phyloP scores from a whole-genome alignment of 192 early-diverging fungal genomes.

The Podila epicladia region DNA sequence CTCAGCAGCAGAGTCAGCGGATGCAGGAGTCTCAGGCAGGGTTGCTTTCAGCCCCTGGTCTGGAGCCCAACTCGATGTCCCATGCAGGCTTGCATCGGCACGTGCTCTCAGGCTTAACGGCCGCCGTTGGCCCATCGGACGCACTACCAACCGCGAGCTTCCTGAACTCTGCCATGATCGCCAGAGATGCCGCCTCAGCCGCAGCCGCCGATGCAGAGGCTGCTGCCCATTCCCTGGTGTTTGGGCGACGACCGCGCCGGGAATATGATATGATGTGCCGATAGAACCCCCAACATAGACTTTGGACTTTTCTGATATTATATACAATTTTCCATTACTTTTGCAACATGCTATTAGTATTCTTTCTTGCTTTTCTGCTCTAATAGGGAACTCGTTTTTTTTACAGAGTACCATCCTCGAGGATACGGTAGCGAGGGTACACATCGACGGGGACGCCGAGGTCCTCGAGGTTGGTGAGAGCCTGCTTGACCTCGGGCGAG shows the following conservation, averaged over 20 bases:
- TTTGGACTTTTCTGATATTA: not conserved
- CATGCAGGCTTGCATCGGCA: not conserved
- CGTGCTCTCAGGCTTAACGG: too few relatives aligned
- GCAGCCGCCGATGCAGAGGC: constrained; percentile 38
- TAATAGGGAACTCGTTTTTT: not conserved
- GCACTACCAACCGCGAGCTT: too few relatives aligned
- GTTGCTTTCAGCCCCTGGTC: not conserved
- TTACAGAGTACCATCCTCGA: constrained; percentile 45
- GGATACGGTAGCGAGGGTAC: constrained; percentile 45
- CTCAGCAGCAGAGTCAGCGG: not conserved
- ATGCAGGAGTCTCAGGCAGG: not conserved
- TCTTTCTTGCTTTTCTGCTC: not conserved
- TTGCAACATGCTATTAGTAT: not conserved
- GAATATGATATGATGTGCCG: constrained; percentile 50
- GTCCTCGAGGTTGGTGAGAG: constrained; percentile 62
- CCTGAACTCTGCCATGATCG: constrained; percentile 20
- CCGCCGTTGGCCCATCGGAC: too few relatives aligned
- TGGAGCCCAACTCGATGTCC: not conserved
- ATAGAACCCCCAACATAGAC: not conserved
- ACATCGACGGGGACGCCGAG: constrained; percentile 53
- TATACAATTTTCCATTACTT: not conserved
- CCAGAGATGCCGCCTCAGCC: constrained; percentile 32
- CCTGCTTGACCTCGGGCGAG: constrained; percentile 56
- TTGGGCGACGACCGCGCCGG: constrained; percentile 22
- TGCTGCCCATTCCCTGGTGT: constrained; percentile 21